Evolutionary conservation across 75 land plant genomes (phyloP).

Genomic region (Adiantum capillusveneris): DNA sequence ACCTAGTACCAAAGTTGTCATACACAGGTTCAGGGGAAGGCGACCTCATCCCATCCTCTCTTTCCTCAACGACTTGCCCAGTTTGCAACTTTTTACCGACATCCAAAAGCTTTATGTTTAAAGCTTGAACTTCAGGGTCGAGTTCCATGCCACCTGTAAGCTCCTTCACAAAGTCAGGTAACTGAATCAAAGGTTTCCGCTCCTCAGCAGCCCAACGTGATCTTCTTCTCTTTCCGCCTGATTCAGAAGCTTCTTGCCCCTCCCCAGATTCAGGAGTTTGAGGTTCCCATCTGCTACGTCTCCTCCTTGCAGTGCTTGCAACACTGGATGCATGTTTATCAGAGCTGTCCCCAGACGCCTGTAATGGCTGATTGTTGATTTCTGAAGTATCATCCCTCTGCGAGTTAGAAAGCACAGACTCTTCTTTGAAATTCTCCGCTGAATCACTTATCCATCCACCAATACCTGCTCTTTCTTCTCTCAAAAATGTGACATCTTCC

Average conservation of each 20-base stretch:
- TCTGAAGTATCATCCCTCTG: too few relatives aligned
- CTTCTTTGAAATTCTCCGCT: too few relatives aligned
- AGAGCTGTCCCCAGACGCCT: too few relatives aligned
- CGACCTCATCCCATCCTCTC: conserved; percentile 15
- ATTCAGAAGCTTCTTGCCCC: conserved; percentile 7
- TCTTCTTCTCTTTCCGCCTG: conserved; percentile 16
- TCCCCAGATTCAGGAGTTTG: background rate
- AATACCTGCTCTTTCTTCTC: too few relatives aligned
- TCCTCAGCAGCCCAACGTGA: conserved; percentile 35
- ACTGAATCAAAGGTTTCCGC: conserved; percentile 9
- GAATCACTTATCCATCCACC: too few relatives aligned
- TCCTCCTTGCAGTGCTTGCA: conserved; percentile 25
- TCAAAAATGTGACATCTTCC: too few relatives aligned
- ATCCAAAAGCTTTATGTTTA: conserved; percentile 17
- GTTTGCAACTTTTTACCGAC: conserved; percentile 22
- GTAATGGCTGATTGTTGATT: too few relatives aligned
- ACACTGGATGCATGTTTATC: too few relatives aligned
- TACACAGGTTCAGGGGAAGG: conserved; percentile 32
- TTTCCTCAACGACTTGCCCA: conserved; percentile 12
- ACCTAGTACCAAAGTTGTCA: conserved; percentile 17
- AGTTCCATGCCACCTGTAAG: background rate
- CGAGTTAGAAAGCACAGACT: too few relatives aligned
- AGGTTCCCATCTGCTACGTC: conserved; percentile 20
- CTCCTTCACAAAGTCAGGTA: conserved; percentile 27
- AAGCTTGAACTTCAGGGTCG: conserved; percentile 18